Percentiles rank a stretch among this genome's conserved stretches.
phyloP scores from a whole-genome alignment of 108 stramenopile species.

The Nitzschia inconspicua region DNA sequence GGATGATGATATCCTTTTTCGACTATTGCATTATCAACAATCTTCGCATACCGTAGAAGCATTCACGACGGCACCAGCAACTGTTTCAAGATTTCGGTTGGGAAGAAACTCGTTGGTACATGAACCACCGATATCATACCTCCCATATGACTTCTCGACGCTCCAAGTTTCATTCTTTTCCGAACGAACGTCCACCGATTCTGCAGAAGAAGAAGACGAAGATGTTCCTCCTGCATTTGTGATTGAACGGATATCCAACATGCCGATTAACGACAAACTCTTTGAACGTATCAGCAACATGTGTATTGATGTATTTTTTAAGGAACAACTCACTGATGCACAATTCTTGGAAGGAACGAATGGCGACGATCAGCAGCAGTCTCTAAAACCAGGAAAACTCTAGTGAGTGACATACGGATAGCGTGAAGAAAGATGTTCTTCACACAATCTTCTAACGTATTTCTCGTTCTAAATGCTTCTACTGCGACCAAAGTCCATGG shows the following conservation, averaged over 20 bases:
- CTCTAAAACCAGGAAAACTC: neutral
- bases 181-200: too few species aligned
- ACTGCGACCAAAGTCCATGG: slow-evolving; percentile 31
- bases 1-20: too few species aligned
- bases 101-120: too few species aligned
- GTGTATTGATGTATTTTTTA: slow-evolving; percentile 76
- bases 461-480: neutral
- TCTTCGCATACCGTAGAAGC: too few species aligned
- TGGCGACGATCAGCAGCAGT: neutral
- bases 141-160: too few species aligned
- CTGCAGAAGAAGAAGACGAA: too few species aligned
- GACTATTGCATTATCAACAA: too few species aligned
- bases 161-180: too few species aligned
- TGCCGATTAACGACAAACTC: slow-evolving; percentile 10
- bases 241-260: slow-evolving; percentile 44
- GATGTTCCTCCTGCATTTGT: slow-evolving; percentile 51
- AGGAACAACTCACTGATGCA: slow-evolving; percentile 29
- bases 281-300: slow-evolving; percentile 47
- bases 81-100: too few species aligned
- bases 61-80: too few species aligned
- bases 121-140: too few species aligned
- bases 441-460: neutral
- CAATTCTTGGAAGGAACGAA: neutral
- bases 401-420: neutral
- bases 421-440: neutral